Evolutionary conservation across 768 basidiomycete genomes (phyloP), one percentile per base, ranked within the genome.

Genomic region (Termitomyces sp.): DNA sequence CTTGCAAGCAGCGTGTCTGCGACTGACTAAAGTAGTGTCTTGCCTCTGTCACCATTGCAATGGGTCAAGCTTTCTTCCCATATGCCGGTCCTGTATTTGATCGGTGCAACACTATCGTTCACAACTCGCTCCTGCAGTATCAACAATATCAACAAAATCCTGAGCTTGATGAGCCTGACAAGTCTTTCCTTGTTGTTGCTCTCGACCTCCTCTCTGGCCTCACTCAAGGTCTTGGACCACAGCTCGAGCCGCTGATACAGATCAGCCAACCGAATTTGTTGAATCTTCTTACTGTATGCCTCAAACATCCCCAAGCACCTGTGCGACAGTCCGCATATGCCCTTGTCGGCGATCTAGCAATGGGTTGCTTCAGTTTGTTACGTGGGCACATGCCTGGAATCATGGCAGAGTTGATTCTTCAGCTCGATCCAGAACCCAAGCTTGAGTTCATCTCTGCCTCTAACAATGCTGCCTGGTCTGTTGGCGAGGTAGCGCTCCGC

Each of bases 401-500:
- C 69, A 94, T 98, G 90, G 79, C 84, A 16, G 90, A 94, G 68
- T 80, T 99, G 55, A 90, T 91, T 60, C 74, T 81, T 41, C 95
- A 98, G 66, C 88, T 99, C 53, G 90, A 94, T 60, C 90, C 91
- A 5, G 92, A 96, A 67, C 97, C 96, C 1, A 91, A 92, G 65
- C 80, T 89, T 33, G 95, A 98, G 71, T 94, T 94, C 67, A 86
- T 98, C 61, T 95, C 93, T 63, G 97, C 96, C 5, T 95, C 93
- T 70, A 99, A 99, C 73, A 99, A 99, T 68, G 97, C 97, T 10
- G 96, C 96, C 1, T 99, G 97, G 97, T 94, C 94, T n/a, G 94
- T 97, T 29, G 97, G 97, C 45, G 97, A 99, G 72, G 93, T 99
- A 33, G 93, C 97, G 8, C 74, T 99, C 60, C 91, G 94, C 48